Evolutionary conservation across 225 moss, liverwort and hornwort genomes (phyloP).

Genomic region (Bryoerythrophyllum caledonicum): DNA sequence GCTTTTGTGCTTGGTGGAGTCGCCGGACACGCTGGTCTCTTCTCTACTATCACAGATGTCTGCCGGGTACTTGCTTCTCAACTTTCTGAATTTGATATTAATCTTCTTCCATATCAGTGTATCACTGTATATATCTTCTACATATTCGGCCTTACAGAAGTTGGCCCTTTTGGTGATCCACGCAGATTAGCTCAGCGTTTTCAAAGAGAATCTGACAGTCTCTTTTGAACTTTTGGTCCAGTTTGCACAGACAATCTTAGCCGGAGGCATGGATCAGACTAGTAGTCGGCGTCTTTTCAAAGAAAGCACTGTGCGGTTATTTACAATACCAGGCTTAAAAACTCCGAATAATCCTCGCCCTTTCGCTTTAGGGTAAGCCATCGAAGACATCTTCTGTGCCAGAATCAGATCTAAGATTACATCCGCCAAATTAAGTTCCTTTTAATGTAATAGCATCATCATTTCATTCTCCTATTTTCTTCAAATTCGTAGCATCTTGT

Average conservation of each 20-base stretch:
- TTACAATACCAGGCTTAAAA: slow-evolving; percentile 59
- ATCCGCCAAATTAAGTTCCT: background rate
- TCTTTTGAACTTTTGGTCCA: slow-evolving; percentile 32
- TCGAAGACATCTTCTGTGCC: background rate
- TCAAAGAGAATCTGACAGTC: background rate
- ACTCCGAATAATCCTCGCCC: slow-evolving; percentile 62
- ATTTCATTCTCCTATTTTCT: background rate
- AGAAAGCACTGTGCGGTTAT: slow-evolving; percentile 70
- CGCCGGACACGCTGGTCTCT: slow-evolving; percentile 86
- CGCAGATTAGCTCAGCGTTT: slow-evolving; percentile 1
- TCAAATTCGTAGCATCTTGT: background rate
- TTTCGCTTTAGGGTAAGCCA: slow-evolving; percentile 71
- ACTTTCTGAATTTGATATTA: background rate
- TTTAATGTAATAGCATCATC: background rate
- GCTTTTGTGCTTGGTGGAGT: slow-evolving; percentile 85
- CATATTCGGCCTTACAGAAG: background rate
- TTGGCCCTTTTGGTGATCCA: slow-evolving; percentile 3
- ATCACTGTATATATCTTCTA: background rate
- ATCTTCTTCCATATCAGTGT: background rate
- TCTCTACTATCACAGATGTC: slow-evolving; percentile 72
- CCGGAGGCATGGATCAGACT: slow-evolving; percentile 70
- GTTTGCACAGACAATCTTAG: slow-evolving; percentile 84
- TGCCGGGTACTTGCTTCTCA: slow-evolving; percentile 56
- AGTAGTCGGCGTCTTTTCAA: slow-evolving; percentile 65
- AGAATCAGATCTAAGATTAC: background rate